Percentiles rank a stretch among this genome's conserved stretches.
Evolutionary conservation across 2,329 filamentous ascomycete genomes (phyloP).

Genomic region (Chaetomiaceae sp.): DNA sequence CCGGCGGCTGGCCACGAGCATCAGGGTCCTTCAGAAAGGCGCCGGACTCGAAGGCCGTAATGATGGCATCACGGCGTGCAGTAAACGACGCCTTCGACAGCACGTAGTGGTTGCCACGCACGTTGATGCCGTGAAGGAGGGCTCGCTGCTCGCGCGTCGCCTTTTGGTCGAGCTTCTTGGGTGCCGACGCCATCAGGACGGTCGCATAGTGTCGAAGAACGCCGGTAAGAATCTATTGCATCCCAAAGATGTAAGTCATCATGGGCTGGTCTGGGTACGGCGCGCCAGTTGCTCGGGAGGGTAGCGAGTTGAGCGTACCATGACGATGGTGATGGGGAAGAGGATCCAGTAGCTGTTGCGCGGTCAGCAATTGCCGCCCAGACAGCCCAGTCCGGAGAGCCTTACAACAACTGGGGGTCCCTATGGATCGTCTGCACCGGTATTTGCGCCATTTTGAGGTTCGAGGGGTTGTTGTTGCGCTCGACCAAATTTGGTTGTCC

Average conservation of each 20-base stretch:
- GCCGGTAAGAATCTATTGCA: constrained; percentile 82
- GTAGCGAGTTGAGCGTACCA: constrained; percentile 49
- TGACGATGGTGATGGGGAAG: constrained; percentile 93
- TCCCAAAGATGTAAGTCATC: constrained; percentile 3
- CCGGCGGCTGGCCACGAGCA: constrained; percentile 74
- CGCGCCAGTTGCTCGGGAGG: not conserved
- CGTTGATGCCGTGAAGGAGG: constrained; percentile 74
- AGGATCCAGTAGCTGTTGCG: constrained; percentile 90
- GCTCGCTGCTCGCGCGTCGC: constrained; percentile 80
- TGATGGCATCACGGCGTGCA: constrained; percentile 71
- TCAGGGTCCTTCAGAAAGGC: constrained; percentile 87
- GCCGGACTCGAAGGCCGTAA: constrained; percentile 76
- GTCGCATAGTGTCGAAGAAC: constrained; percentile 94
- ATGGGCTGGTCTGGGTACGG: not conserved
- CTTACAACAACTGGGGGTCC: constrained; percentile 97
- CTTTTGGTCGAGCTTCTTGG: constrained; percentile 72
- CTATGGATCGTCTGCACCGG: constrained; percentile 92
- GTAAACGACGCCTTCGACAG: constrained; percentile 74
- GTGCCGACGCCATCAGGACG: constrained; percentile 77
- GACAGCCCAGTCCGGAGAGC: constrained; percentile 16
- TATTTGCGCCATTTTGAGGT: constrained; percentile 66
- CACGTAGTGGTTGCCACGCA: constrained; percentile 75
- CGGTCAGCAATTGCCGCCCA: constrained; percentile 11
- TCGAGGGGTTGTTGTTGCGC: constrained; percentile 2
- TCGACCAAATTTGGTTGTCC: not conserved